Evolutionary conservation across 2,329 filamentous ascomycete genomes (phyloP), one percentile per base, ranked within the genome.

Genomic region (Monosporascus sp.): DNA sequence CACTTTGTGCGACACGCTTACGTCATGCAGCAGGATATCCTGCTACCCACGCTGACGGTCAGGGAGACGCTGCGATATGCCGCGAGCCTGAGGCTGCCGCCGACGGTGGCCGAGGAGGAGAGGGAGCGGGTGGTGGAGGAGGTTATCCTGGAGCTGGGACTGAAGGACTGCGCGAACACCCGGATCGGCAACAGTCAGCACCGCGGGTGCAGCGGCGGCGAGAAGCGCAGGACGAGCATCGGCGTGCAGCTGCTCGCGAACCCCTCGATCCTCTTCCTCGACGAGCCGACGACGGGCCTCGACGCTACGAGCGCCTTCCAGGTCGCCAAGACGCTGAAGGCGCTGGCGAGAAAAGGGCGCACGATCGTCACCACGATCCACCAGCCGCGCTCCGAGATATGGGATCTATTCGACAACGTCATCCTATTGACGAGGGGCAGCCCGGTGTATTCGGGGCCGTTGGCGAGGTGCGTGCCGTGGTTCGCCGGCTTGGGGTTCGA

Each of bases 221-320:
- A 92, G 67, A 91, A 90, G 72, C 76, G 88, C 56, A 75, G 88
- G 35, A 87, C 86, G 0, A 90, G 86, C 57, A 88, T 92, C 47
- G 88, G 87, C 2, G 87, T 92, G 5, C 88, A 91, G 68, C 75
- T 92, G 52, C 73, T 92, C n/a, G 83, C 86, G 5, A 92, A 91
- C 63, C 88, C 89, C 1, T 89, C 86, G 6, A 79, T 92, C 1
- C 71, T 92, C 6, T 91, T 90, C 66, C 78, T 90, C 22, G 89
- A 93, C 62, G 89, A 92, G 61, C 88, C 88, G 0, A 92, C 89
- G 0, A 91, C 88, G 1, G 87, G 87, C 1, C 75, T 92, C 7
- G 88, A 92, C 69, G 87, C 88, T 0, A 89, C 87, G 2, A 90
- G 85, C 63, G 88, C 88, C 0, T 89, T 83, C 60, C 87, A 90